Evolutionary conservation across 495 filamentous ascomycete species (phyloP).

Genomic region (Hypoxylon perforatum): DNA sequence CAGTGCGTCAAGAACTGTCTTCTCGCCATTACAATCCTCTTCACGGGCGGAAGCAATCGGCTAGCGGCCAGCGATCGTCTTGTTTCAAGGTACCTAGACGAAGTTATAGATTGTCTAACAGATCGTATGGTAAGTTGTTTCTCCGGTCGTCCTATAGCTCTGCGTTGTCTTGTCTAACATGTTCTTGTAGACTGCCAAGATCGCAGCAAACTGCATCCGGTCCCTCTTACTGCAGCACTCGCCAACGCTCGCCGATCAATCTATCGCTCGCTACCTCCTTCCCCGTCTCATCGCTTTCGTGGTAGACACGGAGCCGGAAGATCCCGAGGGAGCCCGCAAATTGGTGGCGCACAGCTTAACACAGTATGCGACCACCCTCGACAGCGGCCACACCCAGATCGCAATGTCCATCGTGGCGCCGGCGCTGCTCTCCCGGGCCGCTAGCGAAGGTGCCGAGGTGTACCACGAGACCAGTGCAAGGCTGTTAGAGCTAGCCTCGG

Average conservation of each 20-base stretch:
- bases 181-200: constrained; percentile 73
- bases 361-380: constrained; percentile 69
- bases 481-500: constrained; percentile 83
- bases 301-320: constrained; percentile 70
- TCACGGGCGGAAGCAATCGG: constrained; percentile 79
- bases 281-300: constrained; percentile 82
- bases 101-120: constrained; percentile 85
- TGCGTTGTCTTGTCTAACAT: background rate
- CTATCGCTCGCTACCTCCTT: constrained; percentile 76
- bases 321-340: constrained; percentile 77
- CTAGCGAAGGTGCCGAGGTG: constrained; percentile 61
- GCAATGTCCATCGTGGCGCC: constrained; percentile 82
- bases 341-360: constrained; percentile 79
- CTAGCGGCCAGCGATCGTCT: constrained; percentile 79
- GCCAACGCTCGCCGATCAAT: constrained; percentile 75
- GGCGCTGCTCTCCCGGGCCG: constrained; percentile 78
- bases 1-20: constrained; percentile 94
- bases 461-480: constrained; percentile 78
- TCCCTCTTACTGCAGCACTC: constrained; percentile 76
- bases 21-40: constrained; percentile 84
- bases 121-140: constrained; percentile 70
- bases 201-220: constrained; percentile 87
- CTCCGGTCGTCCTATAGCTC: background rate
- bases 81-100: constrained; percentile 73
- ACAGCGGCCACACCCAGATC: constrained; percentile 60